Conservation (phyloP, 129 eudicot species). For the Solidago caesia region DNA sequence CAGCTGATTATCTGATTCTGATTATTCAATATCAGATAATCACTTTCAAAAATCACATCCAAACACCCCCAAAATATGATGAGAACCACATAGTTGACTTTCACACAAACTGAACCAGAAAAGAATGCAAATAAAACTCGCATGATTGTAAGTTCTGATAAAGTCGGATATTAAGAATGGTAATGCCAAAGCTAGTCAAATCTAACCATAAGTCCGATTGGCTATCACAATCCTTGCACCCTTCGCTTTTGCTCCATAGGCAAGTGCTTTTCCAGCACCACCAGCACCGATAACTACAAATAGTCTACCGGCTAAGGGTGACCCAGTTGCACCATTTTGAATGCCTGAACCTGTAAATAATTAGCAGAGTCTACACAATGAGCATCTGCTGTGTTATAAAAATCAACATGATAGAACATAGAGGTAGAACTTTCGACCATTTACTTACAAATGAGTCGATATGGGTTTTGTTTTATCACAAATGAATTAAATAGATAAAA, state of each 20-base stretch:
- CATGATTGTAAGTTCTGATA: neutral
- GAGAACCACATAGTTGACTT: constrained; percentile 21
- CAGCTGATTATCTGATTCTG: neutral
- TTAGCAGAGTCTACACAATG: neutral
- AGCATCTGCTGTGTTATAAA: neutral
- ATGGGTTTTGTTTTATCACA: neutral
- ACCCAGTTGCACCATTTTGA: constrained; percentile 36
- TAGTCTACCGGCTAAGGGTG: constrained; percentile 81
- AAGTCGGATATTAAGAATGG: neutral
- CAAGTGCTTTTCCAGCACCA: constrained; percentile 97
- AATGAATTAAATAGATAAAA: neutral
- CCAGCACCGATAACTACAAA: constrained; percentile 98
- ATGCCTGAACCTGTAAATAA: constrained; percentile 44
- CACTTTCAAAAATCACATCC: neutral
- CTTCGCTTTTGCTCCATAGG: constrained; percentile 94
- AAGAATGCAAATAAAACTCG: constrained; percentile 13
- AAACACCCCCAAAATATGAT: constrained; percentile 18
- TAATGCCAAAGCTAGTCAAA: constrained; percentile 5
- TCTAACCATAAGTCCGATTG: constrained; percentile 89
- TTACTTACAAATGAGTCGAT: neutral
- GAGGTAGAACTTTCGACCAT: neutral
- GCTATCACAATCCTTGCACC: constrained; percentile 96
- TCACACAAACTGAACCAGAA: neutral
- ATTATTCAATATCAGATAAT: constrained; percentile 2
- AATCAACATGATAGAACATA: neutral